Evolutionary conservation across 2,329 filamentous ascomycete species (phyloP), one percentile per base, ranked within the genome.

Genomic region (Colletotrichum orbiculare): DNA sequence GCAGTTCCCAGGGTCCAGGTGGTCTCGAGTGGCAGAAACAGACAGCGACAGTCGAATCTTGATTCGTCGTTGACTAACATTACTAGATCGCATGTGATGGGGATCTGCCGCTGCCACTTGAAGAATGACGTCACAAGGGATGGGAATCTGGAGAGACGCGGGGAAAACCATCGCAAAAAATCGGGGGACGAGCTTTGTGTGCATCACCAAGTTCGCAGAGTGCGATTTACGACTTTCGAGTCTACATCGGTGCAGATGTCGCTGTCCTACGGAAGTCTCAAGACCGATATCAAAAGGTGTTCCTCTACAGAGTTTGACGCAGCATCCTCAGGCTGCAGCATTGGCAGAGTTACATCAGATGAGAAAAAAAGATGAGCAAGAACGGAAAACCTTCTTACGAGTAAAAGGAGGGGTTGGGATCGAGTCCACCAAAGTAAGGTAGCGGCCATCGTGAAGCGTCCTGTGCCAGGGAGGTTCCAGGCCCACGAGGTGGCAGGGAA

Each of bases 361-460:
- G 34, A 7, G 8, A 41, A n/a, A 11, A 25, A 10, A 25, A 6
- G 17, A 2, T 6, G 11, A 25, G 13, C 42, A 43, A 7, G 42
- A 15, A 7, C 13, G 45, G 57, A 58, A 65, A 54, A 65, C 61
- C 42, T n/a, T 46, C 10, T 38, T 25, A 57, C 43, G 34, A 57
- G 37, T 25, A 57, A 57, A 17, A 57, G 37, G 62, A 65, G 50
- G 62, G 62, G 62, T 47, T 65, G 62, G 61, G 57, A 64, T 15
- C n/a, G n/a, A n/a, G n/a, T n/a, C n/a, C n/a, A n/a, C n/a, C n/a
- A n/a, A n/a, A n/a, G n/a, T n/a, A n/a, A 25, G 25, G 25, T 25
- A 25, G 25, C 25, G 25, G 25, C 25, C 25, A 25, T 25, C 25
- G 25, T 25, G 25, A 25, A 25, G 25, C 25, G 25, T 25, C 25